A percentile compares a stretch with the other conserved stretches of the same genome.
Evolutionary conservation across 208 protist species (phyloP).

Genomic region (Leishmania tropica): DNA sequence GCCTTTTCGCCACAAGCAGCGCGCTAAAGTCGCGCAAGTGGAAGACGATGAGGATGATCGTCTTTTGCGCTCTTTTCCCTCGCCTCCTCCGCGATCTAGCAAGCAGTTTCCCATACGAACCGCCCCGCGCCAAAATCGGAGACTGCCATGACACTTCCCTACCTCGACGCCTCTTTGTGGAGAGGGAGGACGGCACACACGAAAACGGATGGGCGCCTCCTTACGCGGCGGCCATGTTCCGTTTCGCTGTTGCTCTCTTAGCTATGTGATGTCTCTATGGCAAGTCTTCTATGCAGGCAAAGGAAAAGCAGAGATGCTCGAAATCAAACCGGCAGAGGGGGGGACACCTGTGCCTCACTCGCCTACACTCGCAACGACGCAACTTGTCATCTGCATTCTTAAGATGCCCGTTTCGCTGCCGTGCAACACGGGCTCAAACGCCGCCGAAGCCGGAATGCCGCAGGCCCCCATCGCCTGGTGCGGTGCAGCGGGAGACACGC

Average conservation of each 20-base stretch:
- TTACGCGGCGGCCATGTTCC: neutral
- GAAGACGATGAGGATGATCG: neutral
- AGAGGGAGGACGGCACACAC: neutral
- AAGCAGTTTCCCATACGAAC: neutral
- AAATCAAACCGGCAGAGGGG: no score
- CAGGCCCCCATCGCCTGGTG: neutral
- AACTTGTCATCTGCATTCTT: no score
- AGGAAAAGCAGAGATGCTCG: neutral
- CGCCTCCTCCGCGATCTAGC: neutral
- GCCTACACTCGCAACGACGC: neutral
- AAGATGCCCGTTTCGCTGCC: neutral
- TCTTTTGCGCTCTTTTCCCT: neutral
- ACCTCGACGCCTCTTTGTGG: neutral
- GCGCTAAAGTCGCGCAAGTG: neutral
- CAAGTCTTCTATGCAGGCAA: neutral
- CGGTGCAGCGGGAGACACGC: neutral
- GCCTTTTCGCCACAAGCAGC: neutral
- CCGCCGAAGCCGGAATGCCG: neutral
- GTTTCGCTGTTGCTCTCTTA: neutral
- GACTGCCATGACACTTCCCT: neutral
- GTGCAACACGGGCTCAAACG: no score
- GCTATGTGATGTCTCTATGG: neutral
- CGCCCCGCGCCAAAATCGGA: neutral
- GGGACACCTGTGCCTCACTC: neutral
- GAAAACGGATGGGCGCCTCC: neutral